Evolutionary conservation across 176 grass and related monocot species (phyloP).

Genomic region (Avena atlantica): DNA sequence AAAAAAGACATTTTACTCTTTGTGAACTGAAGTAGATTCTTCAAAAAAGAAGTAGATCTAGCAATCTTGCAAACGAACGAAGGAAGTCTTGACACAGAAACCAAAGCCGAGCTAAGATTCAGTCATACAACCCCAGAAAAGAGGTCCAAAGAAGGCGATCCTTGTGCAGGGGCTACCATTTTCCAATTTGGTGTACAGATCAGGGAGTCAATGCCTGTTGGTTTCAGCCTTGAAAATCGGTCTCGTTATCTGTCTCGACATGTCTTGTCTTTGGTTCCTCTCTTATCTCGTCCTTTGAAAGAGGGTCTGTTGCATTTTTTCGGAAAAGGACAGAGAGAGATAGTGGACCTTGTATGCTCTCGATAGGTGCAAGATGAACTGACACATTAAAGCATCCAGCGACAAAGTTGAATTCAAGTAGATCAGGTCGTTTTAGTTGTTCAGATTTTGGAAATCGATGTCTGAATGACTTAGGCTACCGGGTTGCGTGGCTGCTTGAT

Average conservation of each 20-base stretch:
- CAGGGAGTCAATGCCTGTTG: slow-evolving; percentile 2
- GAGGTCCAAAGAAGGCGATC: not conserved
- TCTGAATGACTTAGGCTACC: not conserved
- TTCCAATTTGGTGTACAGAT: not conserved
- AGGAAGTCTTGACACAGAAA: not conserved
- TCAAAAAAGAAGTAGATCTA: not conserved
- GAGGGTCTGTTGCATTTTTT: not conserved
- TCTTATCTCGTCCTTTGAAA: not conserved
- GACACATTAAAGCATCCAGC: too few relatives aligned
- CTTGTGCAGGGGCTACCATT: not conserved
- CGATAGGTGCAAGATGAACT: too few relatives aligned
- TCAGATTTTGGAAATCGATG: not conserved
- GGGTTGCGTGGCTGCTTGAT: too few relatives aligned
- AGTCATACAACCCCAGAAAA: not conserved
- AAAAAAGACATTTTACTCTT: not conserved
- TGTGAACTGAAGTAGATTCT: too few relatives aligned
- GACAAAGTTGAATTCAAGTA: not conserved
- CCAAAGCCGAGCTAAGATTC: not conserved
- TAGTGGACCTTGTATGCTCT: too few relatives aligned
- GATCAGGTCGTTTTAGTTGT: slow-evolving; percentile 3
- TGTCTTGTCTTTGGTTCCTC: not conserved
- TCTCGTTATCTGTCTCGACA: not conserved
- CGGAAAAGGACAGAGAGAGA: too few relatives aligned
- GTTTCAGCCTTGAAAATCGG: slow-evolving; percentile 11
- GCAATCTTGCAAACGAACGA: not conserved